Percentiles rank a stretch among this genome's conserved stretches.
These are phyloP conservation scores for Ceratobasidium sp. DNA, from an alignment of 1,284 basidiomycete genomes.

Conservation along the genomic window DNA sequence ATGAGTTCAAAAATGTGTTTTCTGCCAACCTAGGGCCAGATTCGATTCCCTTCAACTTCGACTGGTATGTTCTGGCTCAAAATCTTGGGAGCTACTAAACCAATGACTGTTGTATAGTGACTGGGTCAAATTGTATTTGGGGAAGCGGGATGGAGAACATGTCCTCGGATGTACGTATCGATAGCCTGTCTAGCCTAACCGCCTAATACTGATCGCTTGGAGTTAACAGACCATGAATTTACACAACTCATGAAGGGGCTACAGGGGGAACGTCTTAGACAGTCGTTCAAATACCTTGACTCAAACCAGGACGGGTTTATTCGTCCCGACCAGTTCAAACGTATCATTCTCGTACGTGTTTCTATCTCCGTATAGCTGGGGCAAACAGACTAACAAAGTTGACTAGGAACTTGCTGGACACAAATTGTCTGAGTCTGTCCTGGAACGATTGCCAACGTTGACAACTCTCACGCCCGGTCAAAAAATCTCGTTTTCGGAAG, in stretches of 20 bases:
- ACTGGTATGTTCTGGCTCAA: constrained; percentile 69
- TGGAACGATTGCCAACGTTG: constrained; percentile 89
- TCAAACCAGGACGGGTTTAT: constrained; percentile 92
- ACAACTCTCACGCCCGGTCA: constrained; percentile 89
- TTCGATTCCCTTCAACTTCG: constrained; percentile 94
- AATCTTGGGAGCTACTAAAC: constrained; percentile 15
- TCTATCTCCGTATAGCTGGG: not conserved
- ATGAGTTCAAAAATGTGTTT: constrained; percentile 94
- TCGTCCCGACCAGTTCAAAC: constrained; percentile 90
- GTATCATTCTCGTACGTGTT: constrained; percentile 83
- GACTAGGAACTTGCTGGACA: constrained; percentile 91
- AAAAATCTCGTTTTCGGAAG: constrained; percentile 94
- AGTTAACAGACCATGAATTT: constrained; percentile 86
- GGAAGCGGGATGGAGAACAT: constrained; percentile 88
- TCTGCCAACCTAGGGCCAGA: constrained; percentile 82
- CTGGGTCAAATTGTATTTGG: constrained; percentile 95
- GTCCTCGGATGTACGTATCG: constrained; percentile 86
- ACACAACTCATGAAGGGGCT: constrained; percentile 97
- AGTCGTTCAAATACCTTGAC: constrained; percentile 93
- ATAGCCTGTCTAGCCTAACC: constrained; percentile 32
- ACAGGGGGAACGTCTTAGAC: constrained; percentile 93
- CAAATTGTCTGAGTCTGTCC: constrained; percentile 91
- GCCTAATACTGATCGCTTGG: constrained; percentile 45
- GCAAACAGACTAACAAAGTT: not conserved
- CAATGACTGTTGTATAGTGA: constrained; percentile 64